Base-by-base conservation (phyloP, 352 stramenopile genomes). In the Stephanocyclus meneghinianus region DNA sequence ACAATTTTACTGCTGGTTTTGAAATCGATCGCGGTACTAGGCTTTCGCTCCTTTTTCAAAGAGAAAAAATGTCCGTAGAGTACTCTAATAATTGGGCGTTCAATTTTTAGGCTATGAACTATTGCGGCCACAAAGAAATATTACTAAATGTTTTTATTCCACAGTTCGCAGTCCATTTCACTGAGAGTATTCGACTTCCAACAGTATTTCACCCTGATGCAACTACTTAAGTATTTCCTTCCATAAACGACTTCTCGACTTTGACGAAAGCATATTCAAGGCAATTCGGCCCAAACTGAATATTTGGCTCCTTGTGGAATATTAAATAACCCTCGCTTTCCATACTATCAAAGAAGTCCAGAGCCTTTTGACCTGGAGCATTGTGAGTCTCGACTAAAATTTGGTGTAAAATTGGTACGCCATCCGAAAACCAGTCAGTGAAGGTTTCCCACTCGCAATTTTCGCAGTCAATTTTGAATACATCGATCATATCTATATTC, bases 391-490 rank as follows among this genome's bases (percentile, higher is more conserved):
- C 86, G 10, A 91, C 73, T 29, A 80, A 78, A 48, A 91, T 87
- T 66, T 90, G 83, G 35, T 80, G 74, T 13, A 91, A 56, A 7
- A 70, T 50, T 1, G 76, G 64, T 53, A 84, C 48, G 2, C 51
- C 71, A 48, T 74, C 55, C 9, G 35, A 11, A 29, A 91, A 37
- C 82, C 82, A 91, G 72, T 91, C 85, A 29, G 50, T 44, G 53
- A 80, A 88, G 9, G 80, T 89, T 13, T 76, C 60, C 80, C 80
- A 90, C 75, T 92, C 87, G 76, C 87, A 92, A 30, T 73, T 69
- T 71, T 92, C 87, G 73, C 87, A 91, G 78, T 90, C 87, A 79
- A 91, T 91, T 67, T 91, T 91, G 56, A 92, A 90, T 26, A 92
- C 60, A 71, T 92, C 85, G 63, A 92, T 89, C 42, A 56, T 69